Conservation (phyloP, 1,139 yeast species). For the Geotrichum candidum region DNA sequence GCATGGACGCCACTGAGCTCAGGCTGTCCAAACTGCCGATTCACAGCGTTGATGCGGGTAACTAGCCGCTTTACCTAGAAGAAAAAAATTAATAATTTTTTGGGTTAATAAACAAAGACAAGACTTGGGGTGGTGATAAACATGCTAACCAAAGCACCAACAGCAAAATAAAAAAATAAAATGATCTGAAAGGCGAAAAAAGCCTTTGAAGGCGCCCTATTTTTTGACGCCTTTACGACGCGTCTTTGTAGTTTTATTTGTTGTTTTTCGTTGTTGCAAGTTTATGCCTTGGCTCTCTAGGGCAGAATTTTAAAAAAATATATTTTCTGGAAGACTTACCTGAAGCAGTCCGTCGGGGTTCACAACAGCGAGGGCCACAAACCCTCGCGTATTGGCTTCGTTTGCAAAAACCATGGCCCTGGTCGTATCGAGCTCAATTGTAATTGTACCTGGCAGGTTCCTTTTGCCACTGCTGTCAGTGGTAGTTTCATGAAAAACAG, state of each 20-base stretch:
- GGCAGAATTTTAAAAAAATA: no score
- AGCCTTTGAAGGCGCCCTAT: not conserved
- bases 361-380: not conserved
- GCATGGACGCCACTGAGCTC: conserved; percentile 12
- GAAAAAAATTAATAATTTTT: not conserved
- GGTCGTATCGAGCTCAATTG: not conserved
- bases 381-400: conserved; percentile 16
- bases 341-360: not conserved
- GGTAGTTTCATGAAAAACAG: conserved; percentile 17
- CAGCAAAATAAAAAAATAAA: not conserved
- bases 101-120: not conserved
- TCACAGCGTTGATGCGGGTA: conserved; percentile 14
- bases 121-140: not conserved
- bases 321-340: not conserved
- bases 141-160: not conserved
- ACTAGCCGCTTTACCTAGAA: conserved; percentile 9
- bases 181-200: not conserved
- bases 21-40: conserved; percentile 17
- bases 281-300: no score
- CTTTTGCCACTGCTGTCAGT: not conserved
- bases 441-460: not conserved
- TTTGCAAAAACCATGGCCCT: conserved; percentile 5
- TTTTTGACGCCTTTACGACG: not conserved
- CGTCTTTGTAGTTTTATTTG: no score
- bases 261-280: no score